Conservation (phyloP, 2,329 filamentous ascomycete genomes). For the Xylariales sp. region DNA sequence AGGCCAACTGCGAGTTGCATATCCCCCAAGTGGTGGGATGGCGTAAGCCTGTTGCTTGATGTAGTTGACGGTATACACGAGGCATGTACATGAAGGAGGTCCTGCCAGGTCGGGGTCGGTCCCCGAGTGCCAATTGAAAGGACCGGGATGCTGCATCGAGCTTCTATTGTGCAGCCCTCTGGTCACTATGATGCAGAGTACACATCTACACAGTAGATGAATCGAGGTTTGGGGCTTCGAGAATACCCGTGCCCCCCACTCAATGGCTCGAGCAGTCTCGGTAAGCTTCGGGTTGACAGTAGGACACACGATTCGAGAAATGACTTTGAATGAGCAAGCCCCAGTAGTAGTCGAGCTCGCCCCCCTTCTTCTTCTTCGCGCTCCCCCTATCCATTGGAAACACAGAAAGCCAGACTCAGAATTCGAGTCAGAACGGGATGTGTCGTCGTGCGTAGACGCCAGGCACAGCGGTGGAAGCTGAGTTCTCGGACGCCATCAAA, state of each 20-base stretch:
- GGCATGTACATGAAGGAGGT: neutral
- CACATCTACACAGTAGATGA: too few species aligned
- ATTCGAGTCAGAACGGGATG: too few species aligned
- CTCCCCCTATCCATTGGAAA: too few species aligned
- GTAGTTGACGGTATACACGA: too few species aligned
- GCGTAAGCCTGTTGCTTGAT: too few species aligned
- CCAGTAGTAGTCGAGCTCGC: neutral
- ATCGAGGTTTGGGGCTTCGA: neutral
- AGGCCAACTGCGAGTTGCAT: too few species aligned
- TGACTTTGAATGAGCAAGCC: neutral
- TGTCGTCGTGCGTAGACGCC: too few species aligned
- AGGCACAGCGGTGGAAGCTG: too few species aligned
- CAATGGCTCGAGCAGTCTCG: slow-evolving; percentile 2
- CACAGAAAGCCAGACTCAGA: too few species aligned
- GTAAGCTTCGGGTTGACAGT: slow-evolving; percentile 1
- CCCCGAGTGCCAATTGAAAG: slow-evolving; percentile 2
- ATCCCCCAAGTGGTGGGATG: too few species aligned
- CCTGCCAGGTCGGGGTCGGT: neutral
- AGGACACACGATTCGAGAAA: neutral
- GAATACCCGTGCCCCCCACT: neutral
- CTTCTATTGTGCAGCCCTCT: neutral
- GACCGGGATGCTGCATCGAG: neutral
- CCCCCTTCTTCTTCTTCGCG: too few species aligned
- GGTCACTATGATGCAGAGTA: slow-evolving; percentile 1
- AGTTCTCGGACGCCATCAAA: too few species aligned